Base-by-base conservation (phyloP, 2,329 filamentous ascomycete genomes). In the Arthrobotrys conoides region DNA sequence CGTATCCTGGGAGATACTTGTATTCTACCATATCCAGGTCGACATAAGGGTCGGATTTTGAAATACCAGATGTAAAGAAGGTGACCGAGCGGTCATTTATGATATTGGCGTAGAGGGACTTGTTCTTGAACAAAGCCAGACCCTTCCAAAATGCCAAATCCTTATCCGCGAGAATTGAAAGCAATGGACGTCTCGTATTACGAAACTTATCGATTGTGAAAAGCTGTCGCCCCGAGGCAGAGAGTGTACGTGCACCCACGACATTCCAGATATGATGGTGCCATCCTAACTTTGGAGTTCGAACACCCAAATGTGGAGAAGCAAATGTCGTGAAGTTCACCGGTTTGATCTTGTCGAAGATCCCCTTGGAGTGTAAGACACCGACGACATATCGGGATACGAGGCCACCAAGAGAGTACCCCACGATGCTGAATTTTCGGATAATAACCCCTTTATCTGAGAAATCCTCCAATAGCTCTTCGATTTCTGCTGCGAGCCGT, bases 251-350 rank as follows among this genome's bases (percentile, higher is more conserved):
- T 0, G 93, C 91, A 53, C 93, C 95, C 2, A 98, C 84, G n/a
- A 91, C 88, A 83, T 98, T 98, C 90, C 87, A 97, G 72, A 92
- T 85, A 83, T 88, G 89, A 83, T 90, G 90, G 71, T 88, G 87
- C 85, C 88, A 88, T 16, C 92, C 92, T 57, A 88, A 89, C 51
- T 90, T 85, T 0, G 92, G 92, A 0, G 90, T 89, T 63, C 91
- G 87, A 0, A 92, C 91, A n/a, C 92, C 92, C 6, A 94, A 87
- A 84, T 94, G 92, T 24, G 92, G 95, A 36, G 92, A 91, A 4
- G 92, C 95, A 84, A 98, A 97, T 0, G 94, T 97, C 1, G 92
- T 93, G 85, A 98, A 97, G 86, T 97, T 97, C 89, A 95, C 89
- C 80, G 95, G 95, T 83, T 93, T 88, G 27, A 98, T 87, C 73